A percentile compares a stretch with the other conserved stretches of the same genome.
These are phyloP conservation scores for Boletus edulis DNA, from an alignment of 768 basidiomycete genomes.

Conservation along the genomic window DNA sequence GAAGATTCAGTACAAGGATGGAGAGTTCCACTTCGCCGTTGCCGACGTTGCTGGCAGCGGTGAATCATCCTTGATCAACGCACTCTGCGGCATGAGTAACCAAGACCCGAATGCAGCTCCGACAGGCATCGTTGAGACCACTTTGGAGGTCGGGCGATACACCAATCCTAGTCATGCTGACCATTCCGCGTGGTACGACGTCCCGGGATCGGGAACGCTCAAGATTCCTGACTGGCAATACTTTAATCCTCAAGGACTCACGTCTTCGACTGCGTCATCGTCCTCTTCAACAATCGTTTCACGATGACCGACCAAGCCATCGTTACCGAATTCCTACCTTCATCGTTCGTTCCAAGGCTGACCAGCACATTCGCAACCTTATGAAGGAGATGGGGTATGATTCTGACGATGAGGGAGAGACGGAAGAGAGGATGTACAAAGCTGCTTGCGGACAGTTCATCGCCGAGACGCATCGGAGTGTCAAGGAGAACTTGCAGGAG, in stretches of 20 bases:
- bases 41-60: slow-evolving; percentile 31
- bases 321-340: slow-evolving; percentile 35
- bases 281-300: slow-evolving; percentile 36
- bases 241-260: slow-evolving; percentile 37
- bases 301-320: slow-evolving; percentile 37
- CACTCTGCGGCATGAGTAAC: slow-evolving; percentile 31
- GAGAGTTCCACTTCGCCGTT: slow-evolving; percentile 30
- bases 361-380: slow-evolving; percentile 30
- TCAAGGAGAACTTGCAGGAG: slow-evolving; percentile 22
- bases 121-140: slow-evolving; percentile 35
- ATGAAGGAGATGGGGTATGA: slow-evolving; percentile 29
- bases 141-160: slow-evolving; percentile 29
- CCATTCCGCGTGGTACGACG: slow-evolving; percentile 36
- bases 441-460: slow-evolving; percentile 29
- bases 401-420: slow-evolving; percentile 17
- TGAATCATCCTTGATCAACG: slow-evolving; percentile 32
- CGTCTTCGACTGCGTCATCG: slow-evolving; percentile 35
- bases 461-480: slow-evolving; percentile 22
- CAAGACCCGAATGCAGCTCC: slow-evolving; percentile 27
- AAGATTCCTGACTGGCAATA: slow-evolving; percentile 37
- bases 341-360: slow-evolving; percentile 38
- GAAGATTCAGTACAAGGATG: slow-evolving; percentile 28
- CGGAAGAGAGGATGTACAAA: slow-evolving; percentile 18
- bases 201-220: slow-evolving; percentile 38
- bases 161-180: slow-evolving; percentile 22